phyloP scores from a whole-genome alignment of 331 rosid species.

The Malus hybrid region DNA sequence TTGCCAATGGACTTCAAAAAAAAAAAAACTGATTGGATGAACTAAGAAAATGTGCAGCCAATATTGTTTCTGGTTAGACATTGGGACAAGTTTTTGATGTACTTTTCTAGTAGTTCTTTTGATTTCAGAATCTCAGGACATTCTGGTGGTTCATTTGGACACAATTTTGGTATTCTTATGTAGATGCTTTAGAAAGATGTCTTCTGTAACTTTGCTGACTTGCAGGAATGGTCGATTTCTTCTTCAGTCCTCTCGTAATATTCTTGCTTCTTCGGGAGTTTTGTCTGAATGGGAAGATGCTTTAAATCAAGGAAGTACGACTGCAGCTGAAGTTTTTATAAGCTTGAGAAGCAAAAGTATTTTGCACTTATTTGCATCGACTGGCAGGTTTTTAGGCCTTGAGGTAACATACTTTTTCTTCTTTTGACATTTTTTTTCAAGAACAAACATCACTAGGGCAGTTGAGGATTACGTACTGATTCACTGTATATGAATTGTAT shows the following conservation, averaged over 20 bases:
- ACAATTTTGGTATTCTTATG: not conserved
- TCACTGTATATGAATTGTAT: not conserved
- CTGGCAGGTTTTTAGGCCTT: slow-evolving; percentile 84
- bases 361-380: slow-evolving; percentile 87
- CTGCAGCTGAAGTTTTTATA: slow-evolving; percentile 78
- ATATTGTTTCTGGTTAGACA: not conserved
- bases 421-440: not conserved
- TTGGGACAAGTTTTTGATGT: not conserved
- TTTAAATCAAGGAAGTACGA: slow-evolving; percentile 81
- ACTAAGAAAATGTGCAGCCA: not conserved
- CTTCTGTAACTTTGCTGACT: slow-evolving; percentile 17
- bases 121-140: not conserved
- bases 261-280: slow-evolving; percentile 40
- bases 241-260: slow-evolving; percentile 73
- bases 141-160: not conserved
- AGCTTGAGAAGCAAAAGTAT: slow-evolving; percentile 87
- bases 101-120: not conserved
- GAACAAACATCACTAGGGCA: not conserved
- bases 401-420: slow-evolving; percentile 46
- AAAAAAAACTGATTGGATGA: not conserved
- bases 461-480: not conserved
- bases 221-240: slow-evolving; percentile 90
- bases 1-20: not conserved
- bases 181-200: not conserved
- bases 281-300: slow-evolving; percentile 89